A percentile compares a stretch with the other conserved stretches of the same genome.
phyloP scores from a whole-genome alignment of 768 basidiomycete species.

The Mrakia hoshinonis region DNA sequence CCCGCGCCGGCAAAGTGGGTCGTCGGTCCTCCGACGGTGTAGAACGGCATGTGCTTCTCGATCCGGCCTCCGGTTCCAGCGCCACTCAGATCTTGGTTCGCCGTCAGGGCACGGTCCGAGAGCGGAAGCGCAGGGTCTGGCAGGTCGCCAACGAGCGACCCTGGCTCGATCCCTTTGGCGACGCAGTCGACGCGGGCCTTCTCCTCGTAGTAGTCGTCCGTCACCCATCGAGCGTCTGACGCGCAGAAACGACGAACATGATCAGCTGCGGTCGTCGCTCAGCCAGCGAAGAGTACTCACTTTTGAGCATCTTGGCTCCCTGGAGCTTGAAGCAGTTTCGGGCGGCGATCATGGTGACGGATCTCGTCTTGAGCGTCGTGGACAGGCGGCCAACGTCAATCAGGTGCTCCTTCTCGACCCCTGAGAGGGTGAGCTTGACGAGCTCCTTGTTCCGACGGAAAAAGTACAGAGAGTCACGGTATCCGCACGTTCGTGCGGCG shows the following conservation, averaged over 20 bases:
- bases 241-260: background rate
- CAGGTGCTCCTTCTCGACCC: constrained; percentile 83
- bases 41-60: constrained; percentile 52
- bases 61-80: background rate
- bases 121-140: constrained; percentile 49
- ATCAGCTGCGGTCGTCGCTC: background rate
- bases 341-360: constrained; percentile 86
- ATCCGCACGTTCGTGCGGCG: constrained; percentile 89
- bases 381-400: constrained; percentile 81
- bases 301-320: constrained; percentile 79
- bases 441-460: constrained; percentile 85
- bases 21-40: constrained; percentile 83
- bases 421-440: constrained; percentile 80
- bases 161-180: constrained; percentile 70
- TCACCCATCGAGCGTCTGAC: constrained; percentile 83
- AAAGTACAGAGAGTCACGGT: constrained; percentile 95
- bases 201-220: constrained; percentile 93
- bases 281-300: constrained; percentile 45
- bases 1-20: constrained; percentile 88
- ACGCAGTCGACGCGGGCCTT: constrained; percentile 66
- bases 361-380: constrained; percentile 76
- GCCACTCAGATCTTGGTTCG: background rate
- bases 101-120: constrained; percentile 18
- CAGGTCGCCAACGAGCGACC: constrained; percentile 73
- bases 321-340: constrained; percentile 89